phyloP scores from a whole-genome alignment of 2,329 filamentous ascomycete species.

The Talaromyces sp. region DNA sequence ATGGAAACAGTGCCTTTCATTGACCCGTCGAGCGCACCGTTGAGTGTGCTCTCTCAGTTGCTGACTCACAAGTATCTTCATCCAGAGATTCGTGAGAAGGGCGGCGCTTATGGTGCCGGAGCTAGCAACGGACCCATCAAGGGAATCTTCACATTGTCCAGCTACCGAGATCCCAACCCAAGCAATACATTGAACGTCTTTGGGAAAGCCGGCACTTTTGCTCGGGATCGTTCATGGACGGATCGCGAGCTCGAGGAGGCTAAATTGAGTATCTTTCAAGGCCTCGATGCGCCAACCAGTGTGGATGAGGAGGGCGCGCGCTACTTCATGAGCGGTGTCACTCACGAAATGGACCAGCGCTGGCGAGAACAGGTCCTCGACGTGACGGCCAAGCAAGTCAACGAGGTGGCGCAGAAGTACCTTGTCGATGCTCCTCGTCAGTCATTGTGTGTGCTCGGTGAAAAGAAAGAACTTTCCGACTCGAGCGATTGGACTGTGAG shows the following conservation, averaged over 20 bases:
- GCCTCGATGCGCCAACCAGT: conserved; percentile 78
- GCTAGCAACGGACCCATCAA: conserved; percentile 75
- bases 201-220: conserved; percentile 75
- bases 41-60: conserved; percentile 85
- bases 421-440: conserved; percentile 57
- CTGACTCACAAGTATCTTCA: conserved; percentile 95
- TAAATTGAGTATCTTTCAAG: conserved; percentile 91
- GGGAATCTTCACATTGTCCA: conserved; percentile 90
- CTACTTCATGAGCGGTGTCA: conserved; percentile 77
- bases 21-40: conserved; percentile 66
- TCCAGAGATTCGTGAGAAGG: conserved; percentile 96
- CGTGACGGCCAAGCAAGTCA: conserved; percentile 74
- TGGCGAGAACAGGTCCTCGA: conserved; percentile 81
- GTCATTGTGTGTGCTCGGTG: conserved; percentile 70
- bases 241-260: conserved; percentile 88
- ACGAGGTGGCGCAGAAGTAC: conserved; percentile 74
- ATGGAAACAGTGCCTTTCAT: conserved; percentile 81
- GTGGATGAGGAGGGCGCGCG: conserved; percentile 86
- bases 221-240: conserved; percentile 73
- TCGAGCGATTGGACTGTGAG: conserved; percentile 63
- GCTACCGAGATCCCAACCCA: conserved; percentile 94
- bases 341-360: conserved; percentile 81
- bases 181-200: conserved; percentile 83
- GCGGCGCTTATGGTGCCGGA: conserved; percentile 90
- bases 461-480: conserved; percentile 60